A percentile compares a stretch with the other conserved stretches of the same genome.
Evolutionary conservation across 139 green algal species (phyloP).

Genomic region (Coccomyxa sp.): DNA sequence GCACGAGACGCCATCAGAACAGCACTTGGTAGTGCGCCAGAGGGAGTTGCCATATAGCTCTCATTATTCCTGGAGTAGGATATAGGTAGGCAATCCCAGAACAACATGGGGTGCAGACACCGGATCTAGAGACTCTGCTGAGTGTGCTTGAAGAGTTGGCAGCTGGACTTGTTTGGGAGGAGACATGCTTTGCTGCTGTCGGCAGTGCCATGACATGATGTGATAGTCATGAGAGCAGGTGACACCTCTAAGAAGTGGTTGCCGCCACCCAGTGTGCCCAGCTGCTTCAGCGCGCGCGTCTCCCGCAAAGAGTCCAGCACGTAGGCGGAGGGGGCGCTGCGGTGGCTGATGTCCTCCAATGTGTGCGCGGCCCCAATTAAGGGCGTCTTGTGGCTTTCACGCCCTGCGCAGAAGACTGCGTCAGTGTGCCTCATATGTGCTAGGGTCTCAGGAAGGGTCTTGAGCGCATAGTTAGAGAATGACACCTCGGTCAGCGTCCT

Average conservation of each 20-base stretch:
- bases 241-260: slow-evolving; percentile 35
- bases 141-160: not conserved
- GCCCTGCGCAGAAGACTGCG: not conserved
- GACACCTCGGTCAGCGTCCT: no score
- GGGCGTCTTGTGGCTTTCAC: slow-evolving; percentile 2
- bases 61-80: no score
- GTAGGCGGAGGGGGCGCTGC: slow-evolving; percentile 12
- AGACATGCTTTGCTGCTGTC: not conserved
- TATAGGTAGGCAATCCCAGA: no score
- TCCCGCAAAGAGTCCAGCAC: slow-evolving; percentile 15
- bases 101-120: no score
- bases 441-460: no score
- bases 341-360: slow-evolving; percentile 22
- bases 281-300: slow-evolving; percentile 18
- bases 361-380: slow-evolving; percentile 3
- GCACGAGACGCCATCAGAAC: not conserved
- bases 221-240: not conserved
- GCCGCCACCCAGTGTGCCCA: slow-evolving; percentile 37
- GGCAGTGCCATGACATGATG: not conserved
- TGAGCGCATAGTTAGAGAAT: no score
- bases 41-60: not conserved
- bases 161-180: not conserved
- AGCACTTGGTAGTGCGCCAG: not conserved
- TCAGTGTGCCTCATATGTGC: no score
- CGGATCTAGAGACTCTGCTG: no score